Conservation (phyloP, 164 flowering plant species). For the Liriodendron chinense region DNA sequence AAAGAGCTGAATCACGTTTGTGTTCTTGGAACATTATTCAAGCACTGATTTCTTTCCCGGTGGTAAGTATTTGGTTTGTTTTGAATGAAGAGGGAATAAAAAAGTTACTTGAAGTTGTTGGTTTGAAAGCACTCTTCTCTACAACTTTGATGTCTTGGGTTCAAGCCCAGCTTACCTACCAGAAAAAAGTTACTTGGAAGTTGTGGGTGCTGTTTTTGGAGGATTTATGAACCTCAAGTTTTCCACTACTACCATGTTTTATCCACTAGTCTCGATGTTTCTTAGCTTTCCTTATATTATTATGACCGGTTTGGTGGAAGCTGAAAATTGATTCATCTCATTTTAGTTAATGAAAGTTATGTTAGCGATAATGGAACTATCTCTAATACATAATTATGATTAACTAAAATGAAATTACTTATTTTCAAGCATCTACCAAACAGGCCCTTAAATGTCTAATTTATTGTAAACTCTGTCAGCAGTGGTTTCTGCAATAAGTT, state of each 20-base stretch:
- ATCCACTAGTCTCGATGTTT: neutral
- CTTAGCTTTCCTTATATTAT: neutral
- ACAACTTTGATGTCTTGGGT: neutral
- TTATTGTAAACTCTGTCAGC: neutral
- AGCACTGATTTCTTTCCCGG: neutral
- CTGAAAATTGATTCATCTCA: no score
- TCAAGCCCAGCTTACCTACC: neutral
- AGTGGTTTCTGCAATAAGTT: neutral
- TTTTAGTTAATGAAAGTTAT: no score
- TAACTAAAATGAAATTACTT: no score
- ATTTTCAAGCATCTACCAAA: no score
- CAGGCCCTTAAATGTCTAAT: neutral
- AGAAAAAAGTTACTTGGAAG: neutral
- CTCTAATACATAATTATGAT: no score
- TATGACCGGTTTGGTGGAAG: no score
- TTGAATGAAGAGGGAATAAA: neutral
- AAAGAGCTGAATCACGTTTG: neutral
- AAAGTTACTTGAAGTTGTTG: neutral
- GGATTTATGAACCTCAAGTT: neutral
- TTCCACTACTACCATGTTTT: neutral
- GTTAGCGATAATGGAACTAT: no score
- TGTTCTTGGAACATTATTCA: neutral
- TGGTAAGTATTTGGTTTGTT: no score
- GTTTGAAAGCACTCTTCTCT: neutral
- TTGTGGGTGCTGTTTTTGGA: neutral